phyloP scores from a whole-genome alignment of 2,329 filamentous ascomycete genomes.

The Alternaria alternata region DNA sequence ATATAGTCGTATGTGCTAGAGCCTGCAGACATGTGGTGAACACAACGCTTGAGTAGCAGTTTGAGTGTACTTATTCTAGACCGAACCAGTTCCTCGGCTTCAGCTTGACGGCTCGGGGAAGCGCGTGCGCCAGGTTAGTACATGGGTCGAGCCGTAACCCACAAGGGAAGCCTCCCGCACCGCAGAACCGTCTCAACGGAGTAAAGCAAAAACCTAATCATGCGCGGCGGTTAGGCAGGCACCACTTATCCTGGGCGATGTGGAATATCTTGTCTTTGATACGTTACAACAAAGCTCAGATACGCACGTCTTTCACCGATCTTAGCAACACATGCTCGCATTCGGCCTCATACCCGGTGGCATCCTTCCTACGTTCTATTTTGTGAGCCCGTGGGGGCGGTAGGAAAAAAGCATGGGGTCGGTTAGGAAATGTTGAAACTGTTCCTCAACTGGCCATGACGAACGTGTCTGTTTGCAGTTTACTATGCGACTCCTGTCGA shows the following conservation, averaged over 20 bases:
- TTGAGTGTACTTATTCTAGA: neutral
- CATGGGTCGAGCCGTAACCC: neutral
- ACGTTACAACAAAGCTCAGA: neutral
- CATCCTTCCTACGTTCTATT: neutral
- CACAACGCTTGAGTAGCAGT: neutral
- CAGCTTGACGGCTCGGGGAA: neutral
- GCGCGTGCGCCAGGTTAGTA: neutral
- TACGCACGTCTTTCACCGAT: neutral
- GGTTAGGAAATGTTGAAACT: conserved; percentile 1
- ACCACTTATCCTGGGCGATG: neutral
- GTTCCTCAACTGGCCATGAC: neutral
- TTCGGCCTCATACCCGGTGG: neutral
- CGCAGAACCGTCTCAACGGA: neutral
- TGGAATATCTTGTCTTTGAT: neutral
- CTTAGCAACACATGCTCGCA: neutral
- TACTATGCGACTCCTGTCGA: neutral
- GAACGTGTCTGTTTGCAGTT: neutral
- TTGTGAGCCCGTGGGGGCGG: neutral
- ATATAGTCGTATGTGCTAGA: neutral
- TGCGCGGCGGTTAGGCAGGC: neutral
- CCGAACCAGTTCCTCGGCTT: neutral
- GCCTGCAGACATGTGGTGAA: neutral
- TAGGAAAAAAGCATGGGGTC: neutral
- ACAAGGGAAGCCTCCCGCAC: neutral
- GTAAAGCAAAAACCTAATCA: neutral